These are phyloP conservation scores for Serendipita sp. DNA, from an alignment of 768 basidiomycete species.

Conservation along the genomic window DNA sequence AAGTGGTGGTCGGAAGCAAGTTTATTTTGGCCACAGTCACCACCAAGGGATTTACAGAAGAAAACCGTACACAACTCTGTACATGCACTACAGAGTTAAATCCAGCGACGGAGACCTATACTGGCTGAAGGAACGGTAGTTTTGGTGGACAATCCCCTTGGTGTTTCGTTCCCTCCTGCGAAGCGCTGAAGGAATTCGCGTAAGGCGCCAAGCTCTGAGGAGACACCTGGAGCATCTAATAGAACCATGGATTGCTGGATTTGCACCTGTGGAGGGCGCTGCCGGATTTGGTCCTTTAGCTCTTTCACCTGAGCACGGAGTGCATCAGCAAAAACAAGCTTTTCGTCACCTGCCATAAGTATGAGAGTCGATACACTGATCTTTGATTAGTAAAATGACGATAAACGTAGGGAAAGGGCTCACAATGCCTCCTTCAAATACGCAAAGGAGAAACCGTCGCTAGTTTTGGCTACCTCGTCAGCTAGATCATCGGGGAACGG, in stretches of 20 bases:
- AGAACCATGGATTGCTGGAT: background rate
- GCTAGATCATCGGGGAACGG: constrained; percentile 52
- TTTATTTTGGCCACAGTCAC: too few relatives aligned
- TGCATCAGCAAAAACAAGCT: constrained; percentile 27
- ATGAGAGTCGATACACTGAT: constrained; percentile 60
- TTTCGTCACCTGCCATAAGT: constrained; percentile 37
- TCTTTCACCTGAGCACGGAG: constrained; percentile 27
- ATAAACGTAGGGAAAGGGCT: constrained; percentile 16
- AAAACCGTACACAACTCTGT: too few relatives aligned
- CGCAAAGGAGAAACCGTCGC: constrained; percentile 64
- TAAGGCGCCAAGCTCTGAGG: background rate
- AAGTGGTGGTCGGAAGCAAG: too few relatives aligned
- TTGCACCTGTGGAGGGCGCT: background rate
- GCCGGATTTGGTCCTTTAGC: constrained; percentile 38
- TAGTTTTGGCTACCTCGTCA: constrained; percentile 40
- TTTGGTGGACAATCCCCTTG: background rate
- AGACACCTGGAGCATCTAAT: background rate
- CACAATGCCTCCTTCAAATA: constrained; percentile 85
- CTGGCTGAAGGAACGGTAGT: background rate
- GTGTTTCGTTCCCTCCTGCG: background rate
- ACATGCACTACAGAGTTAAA: background rate
- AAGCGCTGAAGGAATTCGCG: background rate
- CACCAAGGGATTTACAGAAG: too few relatives aligned
- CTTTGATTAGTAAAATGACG: background rate
- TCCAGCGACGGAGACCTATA: background rate